Conservation (phyloP, 2,329 filamentous ascomycete species). For the Hortaea werneckii region DNA sequence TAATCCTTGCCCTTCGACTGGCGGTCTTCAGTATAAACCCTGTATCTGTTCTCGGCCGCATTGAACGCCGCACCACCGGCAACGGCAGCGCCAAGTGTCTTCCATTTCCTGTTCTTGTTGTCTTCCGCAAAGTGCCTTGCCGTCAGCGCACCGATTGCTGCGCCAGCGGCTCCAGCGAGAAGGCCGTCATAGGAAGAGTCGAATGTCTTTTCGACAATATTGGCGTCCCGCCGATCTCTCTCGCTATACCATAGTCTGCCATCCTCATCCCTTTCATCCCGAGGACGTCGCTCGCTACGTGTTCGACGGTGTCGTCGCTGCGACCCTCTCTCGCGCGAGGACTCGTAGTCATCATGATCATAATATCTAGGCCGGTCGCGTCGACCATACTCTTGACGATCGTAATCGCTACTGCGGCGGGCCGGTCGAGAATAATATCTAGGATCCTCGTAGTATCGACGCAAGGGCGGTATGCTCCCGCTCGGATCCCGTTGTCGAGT, state of each 20-base stretch:
- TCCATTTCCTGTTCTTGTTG: constrained; percentile 5
- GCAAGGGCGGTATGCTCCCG: background rate
- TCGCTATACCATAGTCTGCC: constrained; percentile 10
- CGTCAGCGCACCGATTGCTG: constrained; percentile 14
- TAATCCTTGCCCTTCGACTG: background rate
- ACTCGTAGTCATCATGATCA: constrained; percentile 3
- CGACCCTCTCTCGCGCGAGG: background rate
- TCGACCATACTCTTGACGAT: background rate
- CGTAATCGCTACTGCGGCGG: background rate
- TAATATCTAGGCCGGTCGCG: background rate
- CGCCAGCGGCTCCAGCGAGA: constrained; percentile 14
- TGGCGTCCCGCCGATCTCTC: constrained; percentile 11
- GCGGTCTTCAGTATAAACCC: constrained; percentile 11
- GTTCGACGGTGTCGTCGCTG: background rate
- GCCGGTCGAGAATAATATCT: background rate
- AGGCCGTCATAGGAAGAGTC: constrained; percentile 16
- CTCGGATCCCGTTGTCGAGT: background rate
- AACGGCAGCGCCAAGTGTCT: constrained; percentile 9
- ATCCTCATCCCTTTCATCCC: constrained; percentile 2
- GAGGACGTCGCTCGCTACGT: background rate
- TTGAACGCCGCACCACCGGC: constrained; percentile 13
- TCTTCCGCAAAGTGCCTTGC: constrained; percentile 7
- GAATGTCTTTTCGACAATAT: constrained; percentile 13
- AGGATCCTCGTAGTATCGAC: background rate
- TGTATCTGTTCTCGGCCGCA: constrained; percentile 12